Evolutionary conservation across 805 yeast species (phyloP), one percentile per base, ranked within the genome.

Genomic region (Suhomyces xylopsoci): DNA sequence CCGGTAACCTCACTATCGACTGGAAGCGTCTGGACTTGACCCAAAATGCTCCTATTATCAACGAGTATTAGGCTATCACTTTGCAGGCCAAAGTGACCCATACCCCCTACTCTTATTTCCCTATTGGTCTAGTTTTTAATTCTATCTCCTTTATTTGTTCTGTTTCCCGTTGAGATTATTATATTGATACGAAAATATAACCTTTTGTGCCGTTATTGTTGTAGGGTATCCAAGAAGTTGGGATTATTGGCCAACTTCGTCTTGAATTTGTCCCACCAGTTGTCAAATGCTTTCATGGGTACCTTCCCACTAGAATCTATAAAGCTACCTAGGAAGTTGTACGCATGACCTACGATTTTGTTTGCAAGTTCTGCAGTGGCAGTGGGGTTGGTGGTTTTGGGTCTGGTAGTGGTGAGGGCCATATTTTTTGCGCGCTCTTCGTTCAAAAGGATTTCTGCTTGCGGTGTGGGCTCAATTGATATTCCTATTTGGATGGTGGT

Each of bases 211-310:
- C 41, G 14, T 19, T 28, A 20, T 42, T 48, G 26, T 50, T 60
- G 59, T 44, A 70, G 52, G 34, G 67, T 69, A 55, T 90, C 89
- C 48, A 93, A 69, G 65, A 90, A 92, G 50, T 81, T 83, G 1
- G 97, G 97, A 64, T 93, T 96, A 55, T 87, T 88, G 9, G 82
- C 78, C 54, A 94, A 62, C 63, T 87, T 85, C 6, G 81, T 70
- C 66, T 82, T 88, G 71, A 94, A 93, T 69, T 90, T 92, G 58
- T 80, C 85, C 99, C 99, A 90, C 99, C 99, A 93, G 41, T 81
- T 86, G 65, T 93, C 96, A 62, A 93, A 93, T 43, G 84, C 87
- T 62, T 86, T 88, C 64, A 93, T 88, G 3, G 92, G 87, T 2
- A 93, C 97, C 59, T 84, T 89, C 2, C 96, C 96, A 20, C 81